Base-by-base conservation (phyloP, 2,329 filamentous ascomycete species). In the Didymella lethalis region DNA sequence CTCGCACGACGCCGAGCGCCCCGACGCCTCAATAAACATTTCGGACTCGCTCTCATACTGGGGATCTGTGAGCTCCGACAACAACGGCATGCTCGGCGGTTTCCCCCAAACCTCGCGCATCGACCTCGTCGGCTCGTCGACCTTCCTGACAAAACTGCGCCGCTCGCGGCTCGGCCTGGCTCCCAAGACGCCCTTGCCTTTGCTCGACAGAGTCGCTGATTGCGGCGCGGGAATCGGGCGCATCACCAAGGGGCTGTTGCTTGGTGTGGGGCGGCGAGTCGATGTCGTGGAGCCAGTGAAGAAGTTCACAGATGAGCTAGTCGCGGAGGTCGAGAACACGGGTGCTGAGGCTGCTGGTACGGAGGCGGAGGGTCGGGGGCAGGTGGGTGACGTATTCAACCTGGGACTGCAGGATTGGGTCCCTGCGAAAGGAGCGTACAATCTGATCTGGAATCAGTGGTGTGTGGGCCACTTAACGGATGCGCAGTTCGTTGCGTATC, bases 391-490 rank as follows among this genome's bases (percentile, higher is more conserved):
- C 23, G 83, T 96, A 18, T 89, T 86, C 78, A 92, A 90, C 64
- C 78, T 89, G 2, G 91, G 92, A 0, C 79, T 96, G 0, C 89
- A 96, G 75, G 83, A 85, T 28, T 96, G 91, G 91, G 81, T 83
- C 0, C 71, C 77, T 7, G 68, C 72, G 20, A 25, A 53, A 5
- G 70, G 68, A 8, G 74, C 78, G 48, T 97, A 97, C 76, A 90
- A 93, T 73, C 76, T 97, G 45, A 87, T 97, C 61, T 97, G 92
- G 91, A 89, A 86, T 51, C 93, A 97, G 77, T 97, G 93, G 93
- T 97, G 93, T 76, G 77, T 94, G 7, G 90, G 91, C 25, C 90
- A 97, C 75, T 80, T 97, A 54, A 92, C 86, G 0, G 92, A 97
- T 72, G 78, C 77, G 7, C 87, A 96, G 74, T 74, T 97, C 4